A percentile compares a stretch with the other conserved stretches of the same genome.
These are phyloP conservation scores for Neurospora sp. DNA, from an alignment of 495 filamentous ascomycete species.

Conservation along the genomic window DNA sequence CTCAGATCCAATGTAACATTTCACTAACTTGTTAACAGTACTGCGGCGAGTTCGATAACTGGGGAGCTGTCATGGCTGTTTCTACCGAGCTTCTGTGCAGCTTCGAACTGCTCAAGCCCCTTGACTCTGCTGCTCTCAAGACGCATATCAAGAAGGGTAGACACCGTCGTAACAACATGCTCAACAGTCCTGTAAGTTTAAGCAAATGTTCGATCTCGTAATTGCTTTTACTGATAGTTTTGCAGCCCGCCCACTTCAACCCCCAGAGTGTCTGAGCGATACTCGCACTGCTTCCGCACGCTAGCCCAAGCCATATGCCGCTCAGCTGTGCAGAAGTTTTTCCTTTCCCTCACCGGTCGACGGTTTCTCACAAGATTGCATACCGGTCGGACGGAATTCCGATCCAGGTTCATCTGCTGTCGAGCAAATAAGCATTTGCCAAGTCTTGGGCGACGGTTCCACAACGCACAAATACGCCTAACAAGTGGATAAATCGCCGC, in stretches of 20 bases:
- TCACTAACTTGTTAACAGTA: slow-evolving; percentile 48
- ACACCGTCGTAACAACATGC: slow-evolving; percentile 78
- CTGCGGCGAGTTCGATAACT: slow-evolving; percentile 98
- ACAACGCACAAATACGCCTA: background rate
- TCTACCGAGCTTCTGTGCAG: slow-evolving; percentile 88
- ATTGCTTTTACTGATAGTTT: slow-evolving; percentile 9
- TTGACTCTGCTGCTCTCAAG: slow-evolving; percentile 95
- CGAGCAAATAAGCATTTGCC: background rate
- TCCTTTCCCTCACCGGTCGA: background rate
- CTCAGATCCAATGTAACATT: background rate
- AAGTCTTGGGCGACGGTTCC: background rate
- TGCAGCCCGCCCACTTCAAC: slow-evolving; percentile 34
- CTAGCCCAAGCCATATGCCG: background rate
- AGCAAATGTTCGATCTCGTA: background rate
- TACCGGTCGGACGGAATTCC: background rate
- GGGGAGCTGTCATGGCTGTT: slow-evolving; percentile 98
- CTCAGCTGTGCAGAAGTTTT: background rate
- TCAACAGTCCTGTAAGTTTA: slow-evolving; percentile 79
- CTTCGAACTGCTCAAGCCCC: slow-evolving; percentile 91
- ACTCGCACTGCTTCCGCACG: background rate
- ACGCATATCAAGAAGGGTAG: slow-evolving; percentile 98
- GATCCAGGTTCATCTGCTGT: background rate
- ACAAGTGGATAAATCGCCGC: background rate
- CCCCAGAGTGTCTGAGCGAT: slow-evolving; percentile 42
- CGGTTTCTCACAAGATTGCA: background rate